Conservation (phyloP, 2,329 filamentous ascomycete genomes). For the Fusarium armeniacum region DNA sequence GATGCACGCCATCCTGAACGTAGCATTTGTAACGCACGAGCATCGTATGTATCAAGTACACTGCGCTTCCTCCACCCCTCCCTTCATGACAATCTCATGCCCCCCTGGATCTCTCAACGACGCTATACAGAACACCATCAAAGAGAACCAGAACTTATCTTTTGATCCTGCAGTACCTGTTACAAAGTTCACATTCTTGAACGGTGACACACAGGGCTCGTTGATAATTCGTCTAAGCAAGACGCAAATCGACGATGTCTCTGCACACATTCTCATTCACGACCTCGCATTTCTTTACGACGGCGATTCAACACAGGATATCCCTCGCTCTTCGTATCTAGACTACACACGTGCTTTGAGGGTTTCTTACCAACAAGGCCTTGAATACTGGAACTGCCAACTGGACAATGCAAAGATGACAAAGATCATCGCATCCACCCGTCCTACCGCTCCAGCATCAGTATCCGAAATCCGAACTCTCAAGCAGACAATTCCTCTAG, state of each 20-base stretch:
- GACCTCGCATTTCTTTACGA: constrained; percentile 64
- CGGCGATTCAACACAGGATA: constrained; percentile 46
- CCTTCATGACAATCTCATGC: constrained; percentile 61
- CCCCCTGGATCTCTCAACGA: constrained; percentile 57
- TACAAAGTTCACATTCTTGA: constrained; percentile 66
- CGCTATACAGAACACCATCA: constrained; percentile 59
- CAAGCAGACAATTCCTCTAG: constrained; percentile 57
- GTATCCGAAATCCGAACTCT: constrained; percentile 57
- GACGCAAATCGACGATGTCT: constrained; percentile 64
- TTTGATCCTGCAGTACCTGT: constrained; percentile 60
- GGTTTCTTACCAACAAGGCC: constrained; percentile 55
- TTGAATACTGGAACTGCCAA: constrained; percentile 62
- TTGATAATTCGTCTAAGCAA: constrained; percentile 64
- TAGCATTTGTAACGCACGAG: constrained; percentile 64
- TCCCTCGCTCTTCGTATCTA: constrained; percentile 60
- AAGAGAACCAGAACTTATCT: constrained; percentile 57
- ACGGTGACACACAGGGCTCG: constrained; percentile 62
- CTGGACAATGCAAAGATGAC: constrained; percentile 64
- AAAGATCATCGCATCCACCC: constrained; percentile 59
- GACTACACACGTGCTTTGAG: constrained; percentile 62
- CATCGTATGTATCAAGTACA: constrained; percentile 65
- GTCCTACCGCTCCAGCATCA: constrained; percentile 56
- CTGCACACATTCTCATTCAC: constrained; percentile 62
- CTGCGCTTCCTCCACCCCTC: constrained; percentile 58
- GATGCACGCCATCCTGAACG: constrained; percentile 67